phyloP scores from a whole-genome alignment of 176 grass and related monocot species.

The Juncus inflexus region DNA sequence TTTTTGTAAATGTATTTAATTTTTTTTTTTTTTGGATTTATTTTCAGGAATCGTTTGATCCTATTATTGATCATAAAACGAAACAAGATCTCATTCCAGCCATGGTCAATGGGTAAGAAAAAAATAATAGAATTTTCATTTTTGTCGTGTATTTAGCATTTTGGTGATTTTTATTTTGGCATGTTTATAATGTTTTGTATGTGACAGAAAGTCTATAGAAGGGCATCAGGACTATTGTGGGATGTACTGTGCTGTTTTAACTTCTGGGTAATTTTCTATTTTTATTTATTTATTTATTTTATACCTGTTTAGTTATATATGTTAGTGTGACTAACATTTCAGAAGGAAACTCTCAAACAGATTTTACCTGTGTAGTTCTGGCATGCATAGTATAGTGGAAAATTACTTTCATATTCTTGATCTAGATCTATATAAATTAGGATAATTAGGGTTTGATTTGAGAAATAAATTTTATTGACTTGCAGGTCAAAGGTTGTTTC shows the following conservation, averaged over 20 bases:
- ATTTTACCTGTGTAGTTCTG: no score
- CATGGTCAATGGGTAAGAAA: constrained; percentile 82
- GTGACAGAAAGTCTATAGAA: constrained; percentile 44
- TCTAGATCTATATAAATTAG: not conserved
- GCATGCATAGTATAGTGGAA: no score
- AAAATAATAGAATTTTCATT: not conserved
- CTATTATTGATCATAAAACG: constrained; percentile 60
- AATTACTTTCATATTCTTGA: no score
- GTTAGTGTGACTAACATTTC: no score
- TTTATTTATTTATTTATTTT: not conserved
- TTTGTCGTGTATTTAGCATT: not conserved
- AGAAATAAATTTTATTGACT: not conserved
- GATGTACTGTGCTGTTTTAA: constrained; percentile 82
- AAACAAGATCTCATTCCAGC: constrained; percentile 76
- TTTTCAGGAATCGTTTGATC: constrained; percentile 90
- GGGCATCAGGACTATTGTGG: constrained; percentile 92
- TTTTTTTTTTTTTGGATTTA: not conserved
- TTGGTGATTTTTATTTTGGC: constrained; percentile 12
- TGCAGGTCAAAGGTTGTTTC: constrained; percentile 74
- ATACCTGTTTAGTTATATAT: no score
- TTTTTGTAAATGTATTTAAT: no score
- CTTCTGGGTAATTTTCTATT: constrained; percentile 52
- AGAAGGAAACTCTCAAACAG: no score
- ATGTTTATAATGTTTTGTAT: constrained; percentile 19
- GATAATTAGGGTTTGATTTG: no score